A percentile compares a stretch with the other conserved stretches of the same genome.
Evolutionary conservation across 805 yeast genomes (phyloP).

Genomic region (Pichia sporocuriosa): DNA sequence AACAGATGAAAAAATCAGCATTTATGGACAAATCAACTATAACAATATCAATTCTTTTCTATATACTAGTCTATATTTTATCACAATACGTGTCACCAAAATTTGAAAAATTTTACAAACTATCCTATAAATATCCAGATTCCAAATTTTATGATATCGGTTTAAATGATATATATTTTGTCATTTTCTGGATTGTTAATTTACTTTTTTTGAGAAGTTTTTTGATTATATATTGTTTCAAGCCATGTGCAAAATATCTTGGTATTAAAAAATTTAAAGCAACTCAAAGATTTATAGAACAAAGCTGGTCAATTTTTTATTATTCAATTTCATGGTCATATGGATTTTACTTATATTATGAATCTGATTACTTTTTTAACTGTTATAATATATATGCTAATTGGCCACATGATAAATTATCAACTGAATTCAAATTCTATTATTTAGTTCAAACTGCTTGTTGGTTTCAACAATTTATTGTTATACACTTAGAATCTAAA

Average conservation of each 20-base stretch:
- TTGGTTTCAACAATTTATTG: conserved; percentile 78
- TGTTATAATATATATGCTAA: conserved; percentile 51
- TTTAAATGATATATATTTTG: conserved; percentile 46
- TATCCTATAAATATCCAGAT: conserved; percentile 34
- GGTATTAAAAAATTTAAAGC: conserved; percentile 46
- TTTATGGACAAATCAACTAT: conserved; percentile 10
- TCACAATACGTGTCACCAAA: conserved; percentile 20
- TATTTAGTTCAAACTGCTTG: conserved; percentile 66
- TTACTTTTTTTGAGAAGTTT: conserved; percentile 53
- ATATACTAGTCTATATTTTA: conserved; percentile 13
- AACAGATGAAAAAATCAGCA: conserved; percentile 18
- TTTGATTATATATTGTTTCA: conserved; percentile 50
- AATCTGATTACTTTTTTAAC: conserved; percentile 54
- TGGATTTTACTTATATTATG: conserved; percentile 52
- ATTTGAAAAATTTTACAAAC: conserved; percentile 31
- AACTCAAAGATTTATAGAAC: conserved; percentile 72
- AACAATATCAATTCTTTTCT: conserved; percentile 15
- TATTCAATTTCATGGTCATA: conserved; percentile 46
- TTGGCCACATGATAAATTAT: conserved; percentile 70
- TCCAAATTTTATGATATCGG: conserved; percentile 46
- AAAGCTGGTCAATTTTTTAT: conserved; percentile 69
- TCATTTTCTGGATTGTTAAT: conserved; percentile 47
- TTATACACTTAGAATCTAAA: conserved; percentile 66
- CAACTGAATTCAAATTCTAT: conserved; percentile 51
- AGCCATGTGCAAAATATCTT: conserved; percentile 45